phyloP scores from a whole-genome alignment of 352 stramenopile genomes.

The Saprolegnia parasitica region DNA sequence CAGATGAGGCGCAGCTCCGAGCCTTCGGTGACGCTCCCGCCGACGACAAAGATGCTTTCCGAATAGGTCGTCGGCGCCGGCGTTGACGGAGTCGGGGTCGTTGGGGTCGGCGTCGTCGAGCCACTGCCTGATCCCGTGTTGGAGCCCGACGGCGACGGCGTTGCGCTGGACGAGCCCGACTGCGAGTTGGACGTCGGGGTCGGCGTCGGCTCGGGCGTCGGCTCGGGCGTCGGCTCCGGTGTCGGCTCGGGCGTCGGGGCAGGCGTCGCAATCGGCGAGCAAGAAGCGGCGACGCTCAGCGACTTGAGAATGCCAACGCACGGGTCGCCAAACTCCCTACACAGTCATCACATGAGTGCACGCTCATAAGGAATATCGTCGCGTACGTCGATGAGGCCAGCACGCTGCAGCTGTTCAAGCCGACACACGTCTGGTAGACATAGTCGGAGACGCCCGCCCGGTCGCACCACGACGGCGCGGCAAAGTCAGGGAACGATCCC shows the following conservation, averaged over 20 bases:
- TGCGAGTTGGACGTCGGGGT: not conserved
- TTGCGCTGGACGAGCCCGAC: not conserved
- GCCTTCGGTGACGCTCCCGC: constrained; percentile 1
- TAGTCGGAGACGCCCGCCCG: not conserved
- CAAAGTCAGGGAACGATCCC: not conserved
- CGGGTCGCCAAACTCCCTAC: not conserved
- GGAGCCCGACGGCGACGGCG: not conserved
- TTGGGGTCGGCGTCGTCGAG: not conserved
- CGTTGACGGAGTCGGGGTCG: not conserved
- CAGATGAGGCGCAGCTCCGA: not conserved
- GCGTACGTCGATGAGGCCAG: not conserved
- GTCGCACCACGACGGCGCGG: not conserved
- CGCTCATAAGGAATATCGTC: not conserved
- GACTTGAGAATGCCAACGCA: not conserved
- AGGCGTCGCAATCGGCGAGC: constrained; percentile 1
- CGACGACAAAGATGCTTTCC: not conserved
- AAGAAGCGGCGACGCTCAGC: not conserved
- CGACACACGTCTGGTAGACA: not conserved
- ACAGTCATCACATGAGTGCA: not conserved
- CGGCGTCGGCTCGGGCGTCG: constrained; percentile 10
- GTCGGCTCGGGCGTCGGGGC: not conserved
- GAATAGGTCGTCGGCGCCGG: not conserved
- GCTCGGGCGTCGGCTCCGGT: not conserved
- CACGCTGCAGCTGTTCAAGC: not conserved
- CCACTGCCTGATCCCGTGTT: not conserved